Conservation (phyloP, 352 stramenopile genomes). For the Thraustotheca clavata region DNA sequence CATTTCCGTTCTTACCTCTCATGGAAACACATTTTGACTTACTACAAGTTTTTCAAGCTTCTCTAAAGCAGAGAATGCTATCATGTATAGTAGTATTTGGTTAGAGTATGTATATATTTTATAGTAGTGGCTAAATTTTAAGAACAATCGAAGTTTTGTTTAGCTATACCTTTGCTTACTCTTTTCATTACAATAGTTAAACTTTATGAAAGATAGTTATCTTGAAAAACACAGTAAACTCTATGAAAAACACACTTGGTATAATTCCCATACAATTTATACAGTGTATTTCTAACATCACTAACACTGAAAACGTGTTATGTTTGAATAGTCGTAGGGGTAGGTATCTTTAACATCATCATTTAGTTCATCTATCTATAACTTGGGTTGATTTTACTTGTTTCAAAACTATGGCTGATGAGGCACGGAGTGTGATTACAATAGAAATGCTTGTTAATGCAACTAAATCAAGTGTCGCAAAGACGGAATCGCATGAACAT, state of each 20-base stretch:
- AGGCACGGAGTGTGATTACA: constrained; percentile 24
- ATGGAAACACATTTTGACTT: constrained; percentile 23
- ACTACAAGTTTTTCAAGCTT: constrained; percentile 20
- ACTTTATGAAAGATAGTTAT: too few species aligned
- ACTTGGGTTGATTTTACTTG: neutral
- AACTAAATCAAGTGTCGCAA: constrained; percentile 60
- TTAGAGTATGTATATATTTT: too few species aligned
- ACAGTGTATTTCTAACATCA: too few species aligned
- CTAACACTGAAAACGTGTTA: too few species aligned
- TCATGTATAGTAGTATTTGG: too few species aligned
- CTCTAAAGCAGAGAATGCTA: constrained; percentile 5
- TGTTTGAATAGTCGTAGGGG: too few species aligned
- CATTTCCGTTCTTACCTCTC: constrained; percentile 23
- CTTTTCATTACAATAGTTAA: too few species aligned
- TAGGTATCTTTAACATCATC: neutral
- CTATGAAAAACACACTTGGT: too few species aligned
- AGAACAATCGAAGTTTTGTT: neutral
- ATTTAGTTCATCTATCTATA: neutral
- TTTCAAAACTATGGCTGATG: neutral
- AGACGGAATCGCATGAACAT: constrained; percentile 47
- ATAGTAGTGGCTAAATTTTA: neutral
- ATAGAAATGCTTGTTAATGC: constrained; percentile 46
- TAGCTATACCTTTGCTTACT: too few species aligned
- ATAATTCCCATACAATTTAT: too few species aligned
- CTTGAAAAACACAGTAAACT: too few species aligned